Percentiles rank a stretch among this genome's conserved stretches.
These are phyloP conservation scores for Boletus vinaceobasis DNA, from an alignment of 768 basidiomycete genomes.

Conservation along the genomic window DNA sequence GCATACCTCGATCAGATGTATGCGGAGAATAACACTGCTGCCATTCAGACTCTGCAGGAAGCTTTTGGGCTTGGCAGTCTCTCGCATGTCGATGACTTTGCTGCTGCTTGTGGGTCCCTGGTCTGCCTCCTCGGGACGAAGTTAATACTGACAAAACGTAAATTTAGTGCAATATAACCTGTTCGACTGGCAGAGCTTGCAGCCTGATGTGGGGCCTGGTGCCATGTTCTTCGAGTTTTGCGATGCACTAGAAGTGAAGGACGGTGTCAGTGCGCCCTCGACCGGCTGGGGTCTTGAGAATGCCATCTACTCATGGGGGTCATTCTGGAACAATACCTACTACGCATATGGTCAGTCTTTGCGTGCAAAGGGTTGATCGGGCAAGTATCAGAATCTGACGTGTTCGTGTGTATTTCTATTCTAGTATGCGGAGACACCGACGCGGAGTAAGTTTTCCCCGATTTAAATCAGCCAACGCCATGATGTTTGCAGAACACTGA, in stretches of 20 bases:
- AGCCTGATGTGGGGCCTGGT: slow-evolving; percentile 46
- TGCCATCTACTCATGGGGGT: slow-evolving; percentile 58
- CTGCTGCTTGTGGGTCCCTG: slow-evolving; percentile 47
- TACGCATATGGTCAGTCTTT: slow-evolving; percentile 41
- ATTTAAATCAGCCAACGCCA: background rate
- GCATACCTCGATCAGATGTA: slow-evolving; percentile 59
- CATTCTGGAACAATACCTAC: slow-evolving; percentile 53
- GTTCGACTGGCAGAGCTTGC: slow-evolving; percentile 67
- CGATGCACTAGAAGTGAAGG: slow-evolving; percentile 37
- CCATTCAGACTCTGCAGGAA: slow-evolving; percentile 54
- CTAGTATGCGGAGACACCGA: slow-evolving; percentile 51
- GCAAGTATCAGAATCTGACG: background rate
- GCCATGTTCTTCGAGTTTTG: slow-evolving; percentile 38
- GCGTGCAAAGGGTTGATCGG: background rate
- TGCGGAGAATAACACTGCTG: slow-evolving; percentile 38
- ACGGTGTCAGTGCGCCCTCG: slow-evolving; percentile 41
- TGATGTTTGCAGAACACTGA: slow-evolving; percentile 19
- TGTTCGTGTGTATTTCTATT: background rate
- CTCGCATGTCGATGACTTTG: slow-evolving; percentile 64
- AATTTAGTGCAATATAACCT: slow-evolving; percentile 46
- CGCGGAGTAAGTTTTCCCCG: slow-evolving; percentile 41
- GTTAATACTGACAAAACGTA: slow-evolving; percentile 21
- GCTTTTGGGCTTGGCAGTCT: slow-evolving; percentile 56
- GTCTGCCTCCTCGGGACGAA: background rate
- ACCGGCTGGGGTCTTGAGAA: slow-evolving; percentile 61